Conservation (phyloP, 768 basidiomycete genomes). For the Kockovaella imperatae region DNA sequence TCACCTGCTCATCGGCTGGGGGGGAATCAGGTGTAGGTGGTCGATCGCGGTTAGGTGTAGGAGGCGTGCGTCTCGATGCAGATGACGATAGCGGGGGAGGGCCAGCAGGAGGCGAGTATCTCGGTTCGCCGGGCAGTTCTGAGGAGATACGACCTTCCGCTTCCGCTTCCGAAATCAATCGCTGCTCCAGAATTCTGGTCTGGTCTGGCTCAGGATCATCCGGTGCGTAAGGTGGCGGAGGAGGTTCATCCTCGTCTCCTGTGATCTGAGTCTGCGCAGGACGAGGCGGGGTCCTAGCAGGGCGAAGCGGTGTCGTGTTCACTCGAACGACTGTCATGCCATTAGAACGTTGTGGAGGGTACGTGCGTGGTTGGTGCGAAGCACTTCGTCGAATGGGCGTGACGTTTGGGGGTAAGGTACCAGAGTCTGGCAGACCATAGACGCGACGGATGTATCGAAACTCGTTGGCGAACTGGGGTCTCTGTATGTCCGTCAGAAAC, state of each 20-base stretch:
- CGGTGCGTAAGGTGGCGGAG: conserved; percentile 40
- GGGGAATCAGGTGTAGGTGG: conserved; percentile 4
- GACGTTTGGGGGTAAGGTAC: not conserved
- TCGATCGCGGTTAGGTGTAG: not conserved
- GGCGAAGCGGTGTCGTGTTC: not conserved
- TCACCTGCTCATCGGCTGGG: conserved; percentile 20
- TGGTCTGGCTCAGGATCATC: conserved; percentile 42
- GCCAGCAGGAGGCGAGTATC: not conserved
- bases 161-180: conserved; percentile 32
- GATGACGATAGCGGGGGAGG: not conserved
- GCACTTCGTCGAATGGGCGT: too few relatives aligned
- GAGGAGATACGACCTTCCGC: not conserved
- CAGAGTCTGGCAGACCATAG: not conserved
- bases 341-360: not conserved
- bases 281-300: not conserved
- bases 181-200: conserved; percentile 33
- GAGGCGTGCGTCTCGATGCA: conserved; percentile 1
- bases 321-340: not conserved
- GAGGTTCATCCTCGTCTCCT: conserved; percentile 14
- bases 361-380: too few relatives aligned
- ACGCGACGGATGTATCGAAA: conserved; percentile 9
- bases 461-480: conserved; percentile 6
- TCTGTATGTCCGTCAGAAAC: not conserved
- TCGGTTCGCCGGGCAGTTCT: conserved; percentile 1
- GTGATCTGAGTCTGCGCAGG: conserved; percentile 5